phyloP scores from a whole-genome alignment of 2,329 filamentous ascomycete genomes.

The Ceratocystis ficicola region DNA sequence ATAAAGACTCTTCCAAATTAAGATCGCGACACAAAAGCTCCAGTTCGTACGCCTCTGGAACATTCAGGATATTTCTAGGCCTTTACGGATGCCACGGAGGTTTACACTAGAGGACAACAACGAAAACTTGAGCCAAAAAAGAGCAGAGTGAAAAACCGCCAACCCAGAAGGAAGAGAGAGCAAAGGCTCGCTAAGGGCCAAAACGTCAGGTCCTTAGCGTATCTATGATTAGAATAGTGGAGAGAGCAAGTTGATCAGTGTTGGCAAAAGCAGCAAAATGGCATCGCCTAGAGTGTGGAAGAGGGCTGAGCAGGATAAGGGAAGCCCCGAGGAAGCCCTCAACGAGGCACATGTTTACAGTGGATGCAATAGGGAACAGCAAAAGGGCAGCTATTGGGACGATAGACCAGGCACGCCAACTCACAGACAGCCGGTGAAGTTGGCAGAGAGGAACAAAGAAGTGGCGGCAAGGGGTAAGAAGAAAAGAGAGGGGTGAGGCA shows the following conservation, averaged over 20 bases:
- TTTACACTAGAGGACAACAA: not conserved
- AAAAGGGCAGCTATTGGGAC: not conserved
- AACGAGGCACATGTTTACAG: too few species aligned
- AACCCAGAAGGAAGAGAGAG: not conserved
- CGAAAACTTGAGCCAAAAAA: not conserved
- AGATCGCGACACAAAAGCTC: not conserved
- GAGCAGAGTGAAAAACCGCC: not conserved
- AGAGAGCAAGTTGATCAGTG: not conserved
- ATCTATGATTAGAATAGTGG: conserved; percentile 8
- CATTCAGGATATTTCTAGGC: not conserved
- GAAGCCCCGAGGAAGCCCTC: too few species aligned
- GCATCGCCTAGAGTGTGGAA: too few species aligned
- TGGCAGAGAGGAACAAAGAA: conserved; percentile 18
- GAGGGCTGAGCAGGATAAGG: too few species aligned
- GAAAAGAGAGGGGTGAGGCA: conserved; percentile 1
- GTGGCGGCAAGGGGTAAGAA: not conserved
- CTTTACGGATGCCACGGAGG: not conserved
- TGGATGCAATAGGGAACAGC: not conserved
- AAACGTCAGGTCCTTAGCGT: conserved; percentile 4
- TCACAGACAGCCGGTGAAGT: not conserved
- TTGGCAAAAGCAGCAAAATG: too few species aligned
- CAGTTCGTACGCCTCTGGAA: not conserved
- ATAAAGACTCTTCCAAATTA: not conserved
- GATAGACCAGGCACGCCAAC: conserved; percentile 4
- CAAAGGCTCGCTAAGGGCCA: conserved; percentile 1